Evolutionary conservation across 2,329 filamentous ascomycete genomes (phyloP), one percentile per base, ranked within the genome.

Genomic region (Neoarthrinium moseri): DNA sequence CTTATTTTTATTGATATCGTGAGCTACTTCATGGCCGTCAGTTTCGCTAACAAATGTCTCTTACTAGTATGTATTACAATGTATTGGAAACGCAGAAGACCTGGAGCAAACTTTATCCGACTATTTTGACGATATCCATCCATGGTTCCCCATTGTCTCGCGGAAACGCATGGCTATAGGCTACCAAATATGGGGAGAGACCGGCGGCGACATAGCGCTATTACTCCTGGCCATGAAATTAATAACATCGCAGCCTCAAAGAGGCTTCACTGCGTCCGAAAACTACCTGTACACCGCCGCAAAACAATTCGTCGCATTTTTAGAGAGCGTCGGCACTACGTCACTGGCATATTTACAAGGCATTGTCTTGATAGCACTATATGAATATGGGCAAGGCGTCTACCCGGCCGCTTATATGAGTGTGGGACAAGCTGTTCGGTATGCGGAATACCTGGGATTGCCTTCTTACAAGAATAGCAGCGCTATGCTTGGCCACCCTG

Each of bases 351-450:
- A 71, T 30, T 61, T 77, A 6, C 75, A 78, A 54, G 68, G 70
- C 4, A 63, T 69, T 48, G 50, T 76, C 1, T 62, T 78, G 12
- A 58, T 77, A 18, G 64, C 72, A 6, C 56, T 75, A 3, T 77
- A 74, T 53, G 74, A 78, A 52, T 63, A 71, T 46, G 68, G 71
- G 1, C 74, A 78, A 49, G 68, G 63, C 4, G 71, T 78, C 37
- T 77, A 77, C 50, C 74, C 75, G 4, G 69, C 72, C 10, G 72
- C 72, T 12, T 78, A 71, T 63, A 70, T 77, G 58, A 70, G 70
- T 2, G 62, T 73, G 5, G 73, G 69, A 2, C 61, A 63, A 54
- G 73, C 70, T 55, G 63, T 69, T 17, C 59, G 73, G 44, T 73
- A 76, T 51, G 65, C 67, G 7, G 68, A 72, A 33, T 62, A 74